phyloP scores from a whole-genome alignment of 768 basidiomycete genomes.

The Gymnopilus dilepis region DNA sequence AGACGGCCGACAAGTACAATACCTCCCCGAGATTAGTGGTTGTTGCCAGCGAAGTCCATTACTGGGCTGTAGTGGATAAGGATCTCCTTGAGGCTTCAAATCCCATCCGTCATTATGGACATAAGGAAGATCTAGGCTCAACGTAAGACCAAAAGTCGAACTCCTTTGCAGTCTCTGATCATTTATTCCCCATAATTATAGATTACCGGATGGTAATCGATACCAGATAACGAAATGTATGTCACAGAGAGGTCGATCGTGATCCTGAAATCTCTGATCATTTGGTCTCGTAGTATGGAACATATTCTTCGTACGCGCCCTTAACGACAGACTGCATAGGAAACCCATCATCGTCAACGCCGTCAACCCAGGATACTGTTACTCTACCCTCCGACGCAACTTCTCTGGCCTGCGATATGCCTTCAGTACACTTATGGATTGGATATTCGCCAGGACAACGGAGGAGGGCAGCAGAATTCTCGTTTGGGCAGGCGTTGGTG shows the following conservation, averaged over 20 bases:
- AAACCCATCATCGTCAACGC: slow-evolving; percentile 38
- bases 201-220: background rate
- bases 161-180: background rate
- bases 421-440: slow-evolving; percentile 32
- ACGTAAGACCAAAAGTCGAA: slow-evolving; percentile 17
- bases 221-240: slow-evolving; percentile 21
- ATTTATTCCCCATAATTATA: background rate
- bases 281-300: slow-evolving; percentile 40
- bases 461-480: slow-evolving; percentile 42
- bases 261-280: background rate
- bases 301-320: slow-evolving; percentile 41
- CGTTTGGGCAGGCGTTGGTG: slow-evolving; percentile 40
- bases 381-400: slow-evolving; percentile 39
- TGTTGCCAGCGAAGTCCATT: slow-evolving; percentile 49
- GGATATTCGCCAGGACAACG: slow-evolving; percentile 37
- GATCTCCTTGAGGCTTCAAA: slow-evolving; percentile 30
- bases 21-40: slow-evolving; percentile 44
- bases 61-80: slow-evolving; percentile 30
- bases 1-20: slow-evolving; percentile 38
- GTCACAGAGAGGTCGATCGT: background rate
- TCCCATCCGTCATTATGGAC: slow-evolving; percentile 38
- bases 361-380: slow-evolving; percentile 49
- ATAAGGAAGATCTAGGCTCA: slow-evolving; percentile 33
- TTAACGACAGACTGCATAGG: slow-evolving; percentile 34
- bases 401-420: slow-evolving; percentile 23